A percentile compares a stretch with the other conserved stretches of the same genome.
These are phyloP conservation scores for Prunus davidiana DNA, from an alignment of 306 rosid genomes.

Conservation along the genomic window DNA sequence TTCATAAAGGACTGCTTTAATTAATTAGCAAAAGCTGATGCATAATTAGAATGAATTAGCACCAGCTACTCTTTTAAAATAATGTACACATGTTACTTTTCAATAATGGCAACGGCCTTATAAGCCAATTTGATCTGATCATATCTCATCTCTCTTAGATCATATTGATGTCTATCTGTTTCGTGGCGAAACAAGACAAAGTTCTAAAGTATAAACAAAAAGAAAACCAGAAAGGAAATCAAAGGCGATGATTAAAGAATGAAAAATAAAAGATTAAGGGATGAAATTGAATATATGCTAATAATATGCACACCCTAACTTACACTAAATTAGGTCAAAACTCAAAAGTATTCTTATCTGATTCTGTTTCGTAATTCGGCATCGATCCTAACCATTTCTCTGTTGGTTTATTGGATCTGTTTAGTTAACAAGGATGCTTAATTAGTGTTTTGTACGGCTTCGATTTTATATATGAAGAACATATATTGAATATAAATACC, in stretches of 20 bases:
- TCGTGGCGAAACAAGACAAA: background rate
- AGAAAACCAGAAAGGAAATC: background rate
- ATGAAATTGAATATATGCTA: background rate
- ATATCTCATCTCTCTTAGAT: background rate
- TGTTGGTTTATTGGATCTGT: background rate
- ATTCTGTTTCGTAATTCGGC: background rate
- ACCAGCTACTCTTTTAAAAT: background rate
- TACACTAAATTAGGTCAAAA: background rate
- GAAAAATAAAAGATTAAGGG: background rate
- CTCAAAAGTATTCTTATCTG: background rate
- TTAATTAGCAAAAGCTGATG: no score
- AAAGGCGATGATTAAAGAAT: background rate
- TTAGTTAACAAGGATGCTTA: background rate
- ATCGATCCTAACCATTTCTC: background rate
- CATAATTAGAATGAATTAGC: no score
- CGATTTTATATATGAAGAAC: background rate
- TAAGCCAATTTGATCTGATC: background rate
- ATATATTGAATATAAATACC: slow-evolving; percentile 28
- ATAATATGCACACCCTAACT: background rate
- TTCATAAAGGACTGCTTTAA: no score
- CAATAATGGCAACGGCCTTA: background rate
- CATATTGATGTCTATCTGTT: background rate
- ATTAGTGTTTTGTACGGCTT: background rate
- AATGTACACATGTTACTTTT: background rate
- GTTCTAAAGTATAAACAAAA: background rate